Conservation (phyloP, 306 rosid genomes). For the Cucumis hystrix region DNA sequence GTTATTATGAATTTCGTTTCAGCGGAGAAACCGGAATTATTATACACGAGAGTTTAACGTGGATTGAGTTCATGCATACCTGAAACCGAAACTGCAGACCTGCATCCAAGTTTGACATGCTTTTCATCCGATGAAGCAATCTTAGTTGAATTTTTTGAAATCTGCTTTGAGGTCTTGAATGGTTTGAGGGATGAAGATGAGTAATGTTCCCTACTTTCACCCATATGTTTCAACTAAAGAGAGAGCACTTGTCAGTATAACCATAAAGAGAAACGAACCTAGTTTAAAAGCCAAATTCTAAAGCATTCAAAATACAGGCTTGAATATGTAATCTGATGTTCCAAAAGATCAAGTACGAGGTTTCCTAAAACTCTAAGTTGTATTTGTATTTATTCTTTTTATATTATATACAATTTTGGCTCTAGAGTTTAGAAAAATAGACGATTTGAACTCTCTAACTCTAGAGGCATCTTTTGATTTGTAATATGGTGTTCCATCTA, state of each 20-base stretch:
- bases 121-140: slow-evolving; percentile 16
- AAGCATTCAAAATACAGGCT: neutral
- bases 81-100: slow-evolving; percentile 4
- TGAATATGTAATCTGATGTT: neutral
- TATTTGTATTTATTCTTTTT: too few relatives aligned
- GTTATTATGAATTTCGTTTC: neutral
- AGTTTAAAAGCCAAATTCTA: neutral
- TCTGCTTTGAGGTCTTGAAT: slow-evolving; percentile 18
- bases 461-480: too few relatives aligned
- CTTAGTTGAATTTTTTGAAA: slow-evolving; percentile 14
- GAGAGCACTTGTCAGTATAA: neutral
- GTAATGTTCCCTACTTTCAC: slow-evolving; percentile 16
- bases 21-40: neutral
- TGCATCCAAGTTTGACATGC: slow-evolving; percentile 13
- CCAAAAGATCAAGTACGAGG: too few relatives aligned
- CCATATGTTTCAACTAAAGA: slow-evolving; percentile 16
- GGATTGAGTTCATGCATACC: slow-evolving; percentile 17
- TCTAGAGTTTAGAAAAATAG: too few relatives aligned
- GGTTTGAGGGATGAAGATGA: slow-evolving; percentile 25
- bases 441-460: too few relatives aligned
- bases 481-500: too few relatives aligned
- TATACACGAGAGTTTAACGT: neutral
- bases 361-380: too few relatives aligned
- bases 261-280: neutral
- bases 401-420: too few relatives aligned